phyloP scores from a whole-genome alignment of 2,329 filamentous ascomycete species.

The Pseudogymnoascus verrucosus region DNA sequence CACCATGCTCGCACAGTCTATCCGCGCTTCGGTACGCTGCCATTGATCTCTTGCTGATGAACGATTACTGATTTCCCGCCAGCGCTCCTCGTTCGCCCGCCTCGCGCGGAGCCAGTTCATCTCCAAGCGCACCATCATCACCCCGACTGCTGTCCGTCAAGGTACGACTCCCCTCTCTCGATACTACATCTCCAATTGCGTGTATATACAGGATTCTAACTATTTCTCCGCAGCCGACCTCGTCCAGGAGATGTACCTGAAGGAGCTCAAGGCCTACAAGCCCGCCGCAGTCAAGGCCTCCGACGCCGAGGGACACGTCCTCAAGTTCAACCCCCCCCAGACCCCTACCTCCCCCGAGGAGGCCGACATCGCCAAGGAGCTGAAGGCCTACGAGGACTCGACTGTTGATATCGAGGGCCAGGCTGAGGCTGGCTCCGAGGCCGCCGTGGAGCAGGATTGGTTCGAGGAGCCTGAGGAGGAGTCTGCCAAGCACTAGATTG shows the following conservation, averaged over 20 bases:
- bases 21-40: conserved; percentile 28
- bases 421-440: conserved; percentile 52
- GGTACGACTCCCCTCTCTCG: conserved; percentile 19
- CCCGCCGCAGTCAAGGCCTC: conserved; percentile 70
- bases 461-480: conserved; percentile 67
- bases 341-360: conserved; percentile 87
- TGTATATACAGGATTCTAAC: background rate
- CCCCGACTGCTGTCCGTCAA: conserved; percentile 28
- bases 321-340: conserved; percentile 74
- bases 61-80: conserved; percentile 14
- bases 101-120: conserved; percentile 26
- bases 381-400: conserved; percentile 92
- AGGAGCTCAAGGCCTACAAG: conserved; percentile 95
- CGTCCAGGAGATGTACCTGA: conserved; percentile 95
- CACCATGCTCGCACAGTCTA: conserved; percentile 29
- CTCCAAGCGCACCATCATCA: conserved; percentile 28
- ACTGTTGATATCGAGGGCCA: conserved; percentile 91
- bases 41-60: conserved; percentile 12
- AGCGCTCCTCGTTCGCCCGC: conserved; percentile 30
- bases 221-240: conserved; percentile 66
- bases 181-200: background rate
- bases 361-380: conserved; percentile 79
- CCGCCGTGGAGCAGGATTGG: conserved; percentile 60
- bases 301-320: conserved; percentile 84
- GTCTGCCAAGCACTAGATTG: conserved; percentile 22